Evolutionary conservation across 805 yeast species (phyloP).

Genomic region (Saitoella complicata): DNA sequence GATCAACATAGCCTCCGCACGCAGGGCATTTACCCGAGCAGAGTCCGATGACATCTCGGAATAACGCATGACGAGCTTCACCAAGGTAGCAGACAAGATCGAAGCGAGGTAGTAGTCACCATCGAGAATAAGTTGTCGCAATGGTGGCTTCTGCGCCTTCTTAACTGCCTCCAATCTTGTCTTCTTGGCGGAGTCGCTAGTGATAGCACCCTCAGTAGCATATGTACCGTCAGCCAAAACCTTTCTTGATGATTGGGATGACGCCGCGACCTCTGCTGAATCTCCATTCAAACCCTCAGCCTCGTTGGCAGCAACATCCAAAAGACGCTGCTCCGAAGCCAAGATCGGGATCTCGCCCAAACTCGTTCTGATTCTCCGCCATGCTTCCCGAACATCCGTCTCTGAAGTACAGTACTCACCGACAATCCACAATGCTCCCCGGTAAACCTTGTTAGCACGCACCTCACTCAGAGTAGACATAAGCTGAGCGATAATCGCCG

Average conservation of each 20-base stretch:
- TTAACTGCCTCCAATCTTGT: slow-evolving; percentile 26
- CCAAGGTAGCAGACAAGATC: slow-evolving; percentile 71
- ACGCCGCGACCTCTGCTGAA: slow-evolving; percentile 17
- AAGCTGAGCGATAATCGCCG: slow-evolving; percentile 45
- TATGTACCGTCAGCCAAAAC: slow-evolving; percentile 98
- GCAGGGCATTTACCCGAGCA: slow-evolving; percentile 58
- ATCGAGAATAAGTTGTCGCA: slow-evolving; percentile 62
- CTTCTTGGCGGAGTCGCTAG: slow-evolving; percentile 18
- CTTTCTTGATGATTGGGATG: slow-evolving; percentile 43
- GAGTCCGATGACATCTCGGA: slow-evolving; percentile 36
- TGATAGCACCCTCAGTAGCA: slow-evolving; percentile 81
- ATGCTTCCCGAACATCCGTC: slow-evolving; percentile 56
- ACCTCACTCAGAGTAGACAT: slow-evolving; percentile 45
- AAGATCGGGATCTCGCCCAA: slow-evolving; percentile 86
- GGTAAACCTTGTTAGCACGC: slow-evolving; percentile 76
- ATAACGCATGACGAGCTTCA: slow-evolving; percentile 71
- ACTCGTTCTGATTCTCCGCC: slow-evolving; percentile 71
- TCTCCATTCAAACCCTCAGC: slow-evolving; percentile 20
- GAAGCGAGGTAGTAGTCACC: slow-evolving; percentile 89
- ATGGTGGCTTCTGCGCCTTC: slow-evolving; percentile 40
- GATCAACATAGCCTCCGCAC: slow-evolving; percentile 86
- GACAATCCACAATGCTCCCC: slow-evolving; percentile 89
- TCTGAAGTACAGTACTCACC: slow-evolving; percentile 79
- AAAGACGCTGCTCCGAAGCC: slow-evolving; percentile 45
- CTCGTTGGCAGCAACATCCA: slow-evolving; percentile 23